Evolutionary conservation across 768 basidiomycete species (phyloP), one percentile per base, ranked within the genome.

Genomic region (Coprinopsis marcescibilis): DNA sequence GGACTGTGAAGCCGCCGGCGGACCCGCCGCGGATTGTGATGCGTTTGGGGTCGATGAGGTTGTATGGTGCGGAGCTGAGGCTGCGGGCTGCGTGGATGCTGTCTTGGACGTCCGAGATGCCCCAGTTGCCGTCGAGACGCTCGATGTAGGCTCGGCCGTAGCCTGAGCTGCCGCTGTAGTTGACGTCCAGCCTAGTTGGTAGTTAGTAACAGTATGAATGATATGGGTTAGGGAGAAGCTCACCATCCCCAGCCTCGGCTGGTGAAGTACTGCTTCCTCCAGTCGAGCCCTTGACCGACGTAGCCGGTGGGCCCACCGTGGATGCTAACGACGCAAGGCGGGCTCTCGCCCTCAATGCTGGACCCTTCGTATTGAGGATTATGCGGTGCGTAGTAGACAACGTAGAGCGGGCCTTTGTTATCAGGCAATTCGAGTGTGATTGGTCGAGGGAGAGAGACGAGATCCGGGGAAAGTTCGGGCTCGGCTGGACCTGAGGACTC

Each of bases 221-320:
- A 13, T 32, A 27, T 4, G 39, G 19, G 24, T 7, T 13, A 49
- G 15, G 35, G 35, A 25, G n/a, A 11, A 11, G 50, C 65, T 44
- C 53, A 85, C 85, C 83, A 87, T n/a, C 73, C 83, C 66, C 75
- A 89, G 21, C 85, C 84, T 3, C 83, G 72, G 24, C 76, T 77
- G 0, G 85, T 87, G 51, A 78, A 87, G 54, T 73, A 89, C 53
- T 84, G 72, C 37, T 67, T 75, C n/a, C 53, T 59, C 77, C 78
- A 78, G 12, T 58, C 60, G 26, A 89, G 60, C 0, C 67, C 75
- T 43, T 81, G 78, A 1, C 50, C 15, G 3, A 67, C 65, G 3
- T 68, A 60, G 2, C 54, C 55, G 0, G 85, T 89, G 0, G 89
- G 89, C 0, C 88, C 88, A 1, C 89, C 89, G 49, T 90, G 89